Conservation (phyloP, 352 stramenopile genomes). For the Pilasporangium apinafurcum region DNA sequence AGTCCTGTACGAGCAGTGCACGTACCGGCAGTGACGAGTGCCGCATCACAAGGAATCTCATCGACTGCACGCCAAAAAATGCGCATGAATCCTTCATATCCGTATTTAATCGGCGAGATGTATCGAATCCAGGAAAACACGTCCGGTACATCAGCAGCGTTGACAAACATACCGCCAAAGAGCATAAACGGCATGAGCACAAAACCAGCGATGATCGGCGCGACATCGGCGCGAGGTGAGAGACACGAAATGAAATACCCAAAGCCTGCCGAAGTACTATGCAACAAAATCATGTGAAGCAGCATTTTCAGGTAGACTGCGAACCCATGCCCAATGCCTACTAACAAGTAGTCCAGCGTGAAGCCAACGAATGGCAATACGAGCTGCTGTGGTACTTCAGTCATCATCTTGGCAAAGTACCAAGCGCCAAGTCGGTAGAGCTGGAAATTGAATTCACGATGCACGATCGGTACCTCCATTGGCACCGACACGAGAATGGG, state of each 20-base stretch:
- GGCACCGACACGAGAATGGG: conserved; percentile 26
- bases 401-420: conserved; percentile 35
- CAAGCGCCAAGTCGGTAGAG: conserved; percentile 26
- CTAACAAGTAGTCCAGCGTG: conserved; percentile 28
- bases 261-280: conserved; percentile 11
- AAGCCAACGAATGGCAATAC: conserved; percentile 24
- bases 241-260: conserved; percentile 30
- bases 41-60: conserved; percentile 15
- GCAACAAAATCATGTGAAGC: conserved; percentile 16
- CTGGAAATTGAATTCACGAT: conserved; percentile 23
- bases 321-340: conserved; percentile 20
- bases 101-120: conserved; percentile 32
- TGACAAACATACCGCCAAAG: conserved; percentile 28
- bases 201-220: conserved; percentile 19
- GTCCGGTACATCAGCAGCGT: conserved; percentile 17
- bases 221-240: conserved; percentile 14
- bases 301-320: conserved; percentile 30
- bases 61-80: conserved; percentile 19
- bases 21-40: neutral
- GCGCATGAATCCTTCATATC: conserved; percentile 26
- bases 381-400: conserved; percentile 24
- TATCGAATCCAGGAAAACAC: conserved; percentile 30
- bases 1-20: conserved; percentile 14
- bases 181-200: conserved; percentile 26
- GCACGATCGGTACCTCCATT: conserved; percentile 25